Evolutionary conservation across 352 stramenopile species (phyloP), one percentile per base, ranked within the genome.

Genomic region (Pythium scleroteichum): DNA sequence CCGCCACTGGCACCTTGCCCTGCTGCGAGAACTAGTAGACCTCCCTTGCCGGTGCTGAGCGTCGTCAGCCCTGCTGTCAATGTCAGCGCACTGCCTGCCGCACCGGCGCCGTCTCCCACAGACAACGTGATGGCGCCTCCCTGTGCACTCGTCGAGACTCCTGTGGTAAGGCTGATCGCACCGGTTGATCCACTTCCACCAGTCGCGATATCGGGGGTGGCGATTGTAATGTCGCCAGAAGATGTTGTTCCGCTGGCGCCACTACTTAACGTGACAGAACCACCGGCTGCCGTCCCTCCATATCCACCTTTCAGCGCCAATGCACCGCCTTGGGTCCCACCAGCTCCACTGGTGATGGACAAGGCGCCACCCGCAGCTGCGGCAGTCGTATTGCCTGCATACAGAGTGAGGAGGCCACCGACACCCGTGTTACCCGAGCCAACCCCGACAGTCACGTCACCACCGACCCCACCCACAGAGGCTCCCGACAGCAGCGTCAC

Each of bases 381-480:
- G 1, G 41, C 62, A 19, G 62, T 57, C 35, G 62, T 69, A 19
- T 48, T 60, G 14, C 62, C 62, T 27, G 54, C 45, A 17, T 47
- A 42, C 2, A 69, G 62, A 3, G 27, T 49, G 33, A 69, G 40
- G 3, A 47, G 22, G 7, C 62, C 62, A 10, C 55, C 62, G 9
- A 65, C 53, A 26, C 78, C 78, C 33, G 75, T 65, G 42, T 69
- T 69, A 17, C 76, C 74, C 48, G 66, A 75, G 10, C 78, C 78
- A 40, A 83, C 74, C 39, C 66, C 58, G 14, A 87, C 38, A 13
- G 59, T 54, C 27, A 87, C 72, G 20, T 85, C 74, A 22, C 78
- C 78, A 13, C 71, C 78, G 59, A 73, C 68, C 22, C 76, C 78
- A 35, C 75, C 75, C n/a, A 71, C 58, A 10, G 75, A 73, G 50